Evolutionary conservation across 2,329 filamentous ascomycete species (phyloP).

Genomic region (Fusarium redolens): DNA sequence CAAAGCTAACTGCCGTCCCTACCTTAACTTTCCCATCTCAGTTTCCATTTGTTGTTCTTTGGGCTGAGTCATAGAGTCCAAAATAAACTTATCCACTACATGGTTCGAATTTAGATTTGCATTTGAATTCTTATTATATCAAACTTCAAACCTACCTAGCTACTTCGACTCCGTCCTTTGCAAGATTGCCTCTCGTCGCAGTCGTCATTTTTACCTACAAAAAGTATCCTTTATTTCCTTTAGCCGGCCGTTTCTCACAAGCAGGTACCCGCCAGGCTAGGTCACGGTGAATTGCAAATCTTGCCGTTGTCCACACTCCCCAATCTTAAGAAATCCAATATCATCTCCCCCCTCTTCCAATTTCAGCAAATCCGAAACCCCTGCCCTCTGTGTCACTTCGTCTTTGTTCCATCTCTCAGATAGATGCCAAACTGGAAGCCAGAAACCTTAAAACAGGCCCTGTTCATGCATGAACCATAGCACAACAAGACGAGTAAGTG

Average conservation of each 20-base stretch:
- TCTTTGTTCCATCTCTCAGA: constrained; percentile 21
- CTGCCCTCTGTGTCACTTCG: constrained; percentile 39
- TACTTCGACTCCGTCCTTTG: constrained; percentile 3
- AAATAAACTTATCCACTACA: neutral
- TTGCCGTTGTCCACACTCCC: constrained; percentile 35
- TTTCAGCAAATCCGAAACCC: constrained; percentile 25
- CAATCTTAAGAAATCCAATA: constrained; percentile 35
- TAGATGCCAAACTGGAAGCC: constrained; percentile 24
- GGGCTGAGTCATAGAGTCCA: neutral
- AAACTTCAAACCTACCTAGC: neutral
- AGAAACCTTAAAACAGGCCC: constrained; percentile 20
- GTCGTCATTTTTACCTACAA: constrained; percentile 30
- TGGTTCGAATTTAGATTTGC: neutral
- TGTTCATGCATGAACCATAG: constrained; percentile 15
- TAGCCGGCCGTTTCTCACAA: constrained; percentile 11
- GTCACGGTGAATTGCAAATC: constrained; percentile 38
- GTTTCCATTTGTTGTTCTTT: neutral
- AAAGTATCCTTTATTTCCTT: constrained; percentile 13
- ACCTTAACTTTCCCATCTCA: neutral
- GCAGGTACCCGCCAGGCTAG: constrained; percentile 32
- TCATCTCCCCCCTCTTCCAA: constrained; percentile 34
- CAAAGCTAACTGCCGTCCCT: constrained; percentile 22
- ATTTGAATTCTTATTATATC: neutral
- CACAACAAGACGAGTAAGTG: constrained; percentile 22
- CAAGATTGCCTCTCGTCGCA: constrained; percentile 3